phyloP scores from a whole-genome alignment of 2,329 filamentous ascomycete species.

The Cordyceps pruinosa region DNA sequence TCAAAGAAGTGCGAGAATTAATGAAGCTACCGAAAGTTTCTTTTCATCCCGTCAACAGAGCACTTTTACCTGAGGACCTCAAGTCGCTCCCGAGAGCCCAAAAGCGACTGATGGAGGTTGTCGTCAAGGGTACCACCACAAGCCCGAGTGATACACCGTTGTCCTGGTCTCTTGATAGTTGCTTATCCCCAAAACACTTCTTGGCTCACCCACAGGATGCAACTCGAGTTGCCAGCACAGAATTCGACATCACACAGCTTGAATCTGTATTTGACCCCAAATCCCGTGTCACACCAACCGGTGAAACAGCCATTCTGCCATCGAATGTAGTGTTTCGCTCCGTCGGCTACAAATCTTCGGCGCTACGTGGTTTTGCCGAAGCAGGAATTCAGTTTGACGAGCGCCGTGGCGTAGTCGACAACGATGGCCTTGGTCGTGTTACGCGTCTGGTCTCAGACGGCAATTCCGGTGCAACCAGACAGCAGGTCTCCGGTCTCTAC shows the following conservation, averaged over 20 bases:
- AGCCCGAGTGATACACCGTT: constrained; percentile 44
- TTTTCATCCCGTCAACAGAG: constrained; percentile 61
- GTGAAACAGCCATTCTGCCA: constrained; percentile 45
- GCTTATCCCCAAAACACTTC: constrained; percentile 71
- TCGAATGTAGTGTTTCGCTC: constrained; percentile 78
- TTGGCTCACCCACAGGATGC: constrained; percentile 39
- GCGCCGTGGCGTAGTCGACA: constrained; percentile 67
- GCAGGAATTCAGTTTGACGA: constrained; percentile 74
- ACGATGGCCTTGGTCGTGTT: constrained; percentile 74
- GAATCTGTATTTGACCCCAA: constrained; percentile 47
- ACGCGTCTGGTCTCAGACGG: constrained; percentile 29
- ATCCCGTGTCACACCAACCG: constrained; percentile 42
- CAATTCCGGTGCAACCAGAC: constrained; percentile 28
- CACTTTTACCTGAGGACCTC: constrained; percentile 60
- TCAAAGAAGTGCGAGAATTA: constrained; percentile 87
- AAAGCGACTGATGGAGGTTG: constrained; percentile 71
- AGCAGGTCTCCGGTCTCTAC: constrained; percentile 64
- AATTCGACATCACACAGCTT: constrained; percentile 58
- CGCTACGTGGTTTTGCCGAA: constrained; percentile 66
- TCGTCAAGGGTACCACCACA: constrained; percentile 64
- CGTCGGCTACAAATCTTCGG: constrained; percentile 85
- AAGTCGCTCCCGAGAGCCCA: constrained; percentile 67
- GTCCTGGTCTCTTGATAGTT: constrained; percentile 80
- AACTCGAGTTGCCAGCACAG: constrained; percentile 53
- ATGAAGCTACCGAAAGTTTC: constrained; percentile 66